These are phyloP conservation scores for Buddleja alternifolia DNA, from an alignment of 257 asterid genomes.

Conservation along the genomic window DNA sequence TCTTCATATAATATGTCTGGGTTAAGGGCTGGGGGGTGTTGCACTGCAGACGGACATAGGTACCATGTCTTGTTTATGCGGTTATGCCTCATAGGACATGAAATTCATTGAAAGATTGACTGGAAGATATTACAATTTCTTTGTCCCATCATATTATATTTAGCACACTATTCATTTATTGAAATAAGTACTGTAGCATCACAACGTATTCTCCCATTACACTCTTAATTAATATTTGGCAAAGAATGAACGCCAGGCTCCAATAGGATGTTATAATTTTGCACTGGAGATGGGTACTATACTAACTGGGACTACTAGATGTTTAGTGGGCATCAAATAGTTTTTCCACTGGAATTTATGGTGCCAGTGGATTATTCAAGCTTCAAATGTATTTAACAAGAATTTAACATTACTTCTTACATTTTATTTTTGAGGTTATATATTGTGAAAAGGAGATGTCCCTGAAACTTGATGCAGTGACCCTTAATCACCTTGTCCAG, in stretches of 20 bases:
- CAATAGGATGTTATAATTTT: background rate
- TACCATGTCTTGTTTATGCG: background rate
- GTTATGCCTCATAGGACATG: background rate
- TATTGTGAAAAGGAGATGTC: background rate
- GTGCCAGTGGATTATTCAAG: background rate
- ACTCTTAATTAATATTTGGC: background rate
- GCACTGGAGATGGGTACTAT: background rate
- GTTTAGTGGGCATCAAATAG: background rate
- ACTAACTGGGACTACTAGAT: background rate
- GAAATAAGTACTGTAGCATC: background rate
- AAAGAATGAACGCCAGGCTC: background rate
- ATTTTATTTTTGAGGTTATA: background rate
- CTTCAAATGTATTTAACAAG: background rate
- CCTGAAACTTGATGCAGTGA: background rate
- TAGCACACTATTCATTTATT: background rate
- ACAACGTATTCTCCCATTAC: background rate
- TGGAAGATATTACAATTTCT: background rate
- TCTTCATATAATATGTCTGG: background rate
- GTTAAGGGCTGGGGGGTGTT: background rate
- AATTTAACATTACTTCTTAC: background rate
- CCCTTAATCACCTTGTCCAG: background rate
- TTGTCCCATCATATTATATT: background rate
- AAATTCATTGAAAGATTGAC: background rate
- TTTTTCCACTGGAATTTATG: background rate
- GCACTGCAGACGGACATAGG: background rate